Evolutionary conservation across 352 stramenopile genomes (phyloP).

Genomic region (Aphanomyces euteiches): DNA sequence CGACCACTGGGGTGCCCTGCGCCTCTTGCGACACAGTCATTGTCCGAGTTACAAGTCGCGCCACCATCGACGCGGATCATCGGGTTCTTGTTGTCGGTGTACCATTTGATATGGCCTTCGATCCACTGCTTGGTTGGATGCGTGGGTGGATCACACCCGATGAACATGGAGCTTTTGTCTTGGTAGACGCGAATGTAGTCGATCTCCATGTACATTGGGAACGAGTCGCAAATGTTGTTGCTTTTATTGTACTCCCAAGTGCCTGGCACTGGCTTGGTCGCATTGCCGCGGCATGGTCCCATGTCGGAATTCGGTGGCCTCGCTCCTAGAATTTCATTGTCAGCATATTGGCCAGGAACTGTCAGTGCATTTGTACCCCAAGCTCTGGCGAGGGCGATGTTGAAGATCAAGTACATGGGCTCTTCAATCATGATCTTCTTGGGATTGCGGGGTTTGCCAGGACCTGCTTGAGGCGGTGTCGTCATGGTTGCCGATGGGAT

Average conservation of each 20-base stretch:
- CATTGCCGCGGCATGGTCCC: slow-evolving; percentile 49
- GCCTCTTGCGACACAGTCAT: slow-evolving; percentile 31
- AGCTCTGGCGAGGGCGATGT: slow-evolving; percentile 85
- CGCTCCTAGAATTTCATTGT: slow-evolving; percentile 25
- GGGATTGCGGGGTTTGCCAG: slow-evolving; percentile 43
- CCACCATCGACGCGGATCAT: slow-evolving; percentile 42
- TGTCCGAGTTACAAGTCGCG: slow-evolving; percentile 35
- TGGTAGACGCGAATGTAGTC: slow-evolving; percentile 83
- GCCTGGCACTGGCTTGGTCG: slow-evolving; percentile 33
- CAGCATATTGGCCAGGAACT: slow-evolving; percentile 39
- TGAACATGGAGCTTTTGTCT: slow-evolving; percentile 47
- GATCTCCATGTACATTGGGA: slow-evolving; percentile 82
- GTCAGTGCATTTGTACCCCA: slow-evolving; percentile 57
- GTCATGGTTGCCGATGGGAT: slow-evolving; percentile 46
- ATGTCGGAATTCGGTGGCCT: slow-evolving; percentile 53
- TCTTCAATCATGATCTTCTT: slow-evolving; percentile 69
- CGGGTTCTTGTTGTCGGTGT: slow-evolving; percentile 58
- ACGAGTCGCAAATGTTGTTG: slow-evolving; percentile 73
- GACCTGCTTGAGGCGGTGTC: slow-evolving; percentile 47
- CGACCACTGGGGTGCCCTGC: not conserved
- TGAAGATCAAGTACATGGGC: slow-evolving; percentile 92
- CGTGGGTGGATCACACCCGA: slow-evolving; percentile 53
- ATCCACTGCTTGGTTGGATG: slow-evolving; percentile 76
- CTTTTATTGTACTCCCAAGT: slow-evolving; percentile 31
- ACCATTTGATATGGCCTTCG: slow-evolving; percentile 65